phyloP scores from a whole-genome alignment of 441 rosid genomes.

The Syzygium malaccense region DNA sequence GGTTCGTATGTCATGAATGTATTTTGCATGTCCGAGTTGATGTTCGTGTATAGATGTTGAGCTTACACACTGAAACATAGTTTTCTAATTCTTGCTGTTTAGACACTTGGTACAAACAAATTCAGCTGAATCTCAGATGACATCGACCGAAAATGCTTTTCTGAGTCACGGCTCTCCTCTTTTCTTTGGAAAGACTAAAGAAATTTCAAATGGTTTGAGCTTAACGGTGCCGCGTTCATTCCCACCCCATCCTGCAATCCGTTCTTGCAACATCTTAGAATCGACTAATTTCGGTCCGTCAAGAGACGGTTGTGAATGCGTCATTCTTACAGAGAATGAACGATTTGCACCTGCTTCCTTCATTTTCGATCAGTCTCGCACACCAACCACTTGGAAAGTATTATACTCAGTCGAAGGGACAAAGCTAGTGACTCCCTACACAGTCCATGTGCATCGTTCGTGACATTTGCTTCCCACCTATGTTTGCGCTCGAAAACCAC shows the following conservation, averaged over 20 bases:
- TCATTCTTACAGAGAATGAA: background rate
- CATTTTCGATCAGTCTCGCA: background rate
- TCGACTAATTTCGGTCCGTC: rapidly evolving
- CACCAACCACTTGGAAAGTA: background rate
- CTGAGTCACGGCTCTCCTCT: background rate
- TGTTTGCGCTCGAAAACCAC: too few relatives aligned
- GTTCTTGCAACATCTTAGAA: background rate
- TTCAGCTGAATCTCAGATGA: too few relatives aligned
- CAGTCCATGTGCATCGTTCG: background rate
- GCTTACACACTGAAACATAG: too few relatives aligned
- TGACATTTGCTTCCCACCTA: background rate
- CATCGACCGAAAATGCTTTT: rapidly evolving
- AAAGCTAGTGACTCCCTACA: background rate
- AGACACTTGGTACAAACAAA: background rate
- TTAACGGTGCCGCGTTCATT: rapidly evolving
- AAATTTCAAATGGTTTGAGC: background rate
- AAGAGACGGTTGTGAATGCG: background rate
- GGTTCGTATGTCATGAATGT: background rate
- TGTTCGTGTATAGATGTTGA: too few relatives aligned
- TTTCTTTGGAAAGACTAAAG: too few relatives aligned
- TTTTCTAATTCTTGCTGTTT: background rate
- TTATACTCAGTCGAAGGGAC: rapidly evolving
- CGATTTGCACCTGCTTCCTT: rapidly evolving
- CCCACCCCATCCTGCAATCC: background rate
- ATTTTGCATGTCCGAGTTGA: background rate